Conservation (phyloP, 306 rosid genomes). For the Casuarina equisetifolia region DNA sequence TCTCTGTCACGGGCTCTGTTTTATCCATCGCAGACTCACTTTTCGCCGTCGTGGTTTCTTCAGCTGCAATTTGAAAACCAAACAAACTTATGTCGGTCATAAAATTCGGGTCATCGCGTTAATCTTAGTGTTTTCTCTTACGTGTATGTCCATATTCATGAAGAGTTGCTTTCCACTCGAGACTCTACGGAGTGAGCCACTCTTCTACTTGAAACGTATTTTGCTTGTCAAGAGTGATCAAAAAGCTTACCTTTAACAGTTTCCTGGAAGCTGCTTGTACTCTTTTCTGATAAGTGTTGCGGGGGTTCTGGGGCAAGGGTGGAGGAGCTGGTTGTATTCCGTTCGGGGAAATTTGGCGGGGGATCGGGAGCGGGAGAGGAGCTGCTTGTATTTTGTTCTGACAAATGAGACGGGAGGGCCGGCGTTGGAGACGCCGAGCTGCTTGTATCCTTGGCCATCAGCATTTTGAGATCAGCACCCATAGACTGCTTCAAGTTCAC, state of each 20-base stretch:
- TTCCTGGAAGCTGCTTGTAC: conserved; percentile 13
- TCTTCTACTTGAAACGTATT: neutral
- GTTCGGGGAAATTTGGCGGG: no score
- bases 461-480: conserved; percentile 48
- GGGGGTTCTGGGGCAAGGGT: no score
- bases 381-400: no score
- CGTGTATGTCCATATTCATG: no score
- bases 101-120: neutral
- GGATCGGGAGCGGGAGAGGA: no score
- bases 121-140: no score
- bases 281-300: no score
- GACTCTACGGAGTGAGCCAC: neutral
- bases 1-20: neutral
- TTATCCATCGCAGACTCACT: neutral
- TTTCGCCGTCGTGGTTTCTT: neutral
- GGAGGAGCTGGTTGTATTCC: no score
- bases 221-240: conserved; percentile 4
- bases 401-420: no score
- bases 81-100: neutral
- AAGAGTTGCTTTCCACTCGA: neutral
- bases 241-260: conserved; percentile 34
- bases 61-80: conserved; percentile 23
- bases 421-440: neutral
- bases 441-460: conserved; percentile 40
- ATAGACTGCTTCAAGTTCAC: conserved; percentile 58